Evolutionary conservation across 2,329 filamentous ascomycete genomes (phyloP), one percentile per base, ranked within the genome.

Genomic region (Fusarium sp.): DNA sequence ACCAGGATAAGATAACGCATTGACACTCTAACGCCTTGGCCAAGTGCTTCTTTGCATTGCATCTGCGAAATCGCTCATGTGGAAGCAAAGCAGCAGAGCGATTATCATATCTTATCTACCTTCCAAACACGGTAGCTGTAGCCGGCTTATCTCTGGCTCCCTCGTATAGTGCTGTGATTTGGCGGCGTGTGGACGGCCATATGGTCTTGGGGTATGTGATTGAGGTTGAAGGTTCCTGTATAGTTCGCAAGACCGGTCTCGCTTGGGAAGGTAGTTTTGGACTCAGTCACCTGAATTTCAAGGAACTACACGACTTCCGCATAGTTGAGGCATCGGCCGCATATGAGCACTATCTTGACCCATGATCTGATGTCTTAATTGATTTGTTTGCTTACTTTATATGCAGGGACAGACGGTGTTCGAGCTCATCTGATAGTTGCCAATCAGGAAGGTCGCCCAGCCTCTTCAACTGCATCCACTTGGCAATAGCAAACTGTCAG

Each of bases 1-100:
- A 26, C 59, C 44, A 44, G 58, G 42, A 41, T 64, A 53, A 51
- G 61, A 64, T 64, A 64, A 64, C 61, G 61, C 58, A 64, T 37
- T 37, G 31, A 37, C 31, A 13, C 31, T 18, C 31, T 18, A 11
- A 37, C 1, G 25, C 41, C 28, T 42, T 50, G 21, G 25, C 44
- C 41, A 39, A 16, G 28, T 6, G n/a, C 26, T 37, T 49, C 11
- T 26, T 19, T 42, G 34, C 46, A 56, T 43, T 39, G 11, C 10
- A 39, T 41, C 45, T 34, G 11, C n/a, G 18, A 26, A 44, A 43
- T 34, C 48, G 41, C 34, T 54, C 21, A 43, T 31, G 26, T 16
- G 26, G 44, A 21, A 19, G 37, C 16, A 7, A 37, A 55, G 28
- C 31, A 37, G 31, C 19, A 13, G 14, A 13, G n/a, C 4, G 2